These are phyloP conservation scores for Lomentospora prolificans DNA, from an alignment of 2,329 filamentous ascomycete species.

Conservation along the genomic window DNA sequence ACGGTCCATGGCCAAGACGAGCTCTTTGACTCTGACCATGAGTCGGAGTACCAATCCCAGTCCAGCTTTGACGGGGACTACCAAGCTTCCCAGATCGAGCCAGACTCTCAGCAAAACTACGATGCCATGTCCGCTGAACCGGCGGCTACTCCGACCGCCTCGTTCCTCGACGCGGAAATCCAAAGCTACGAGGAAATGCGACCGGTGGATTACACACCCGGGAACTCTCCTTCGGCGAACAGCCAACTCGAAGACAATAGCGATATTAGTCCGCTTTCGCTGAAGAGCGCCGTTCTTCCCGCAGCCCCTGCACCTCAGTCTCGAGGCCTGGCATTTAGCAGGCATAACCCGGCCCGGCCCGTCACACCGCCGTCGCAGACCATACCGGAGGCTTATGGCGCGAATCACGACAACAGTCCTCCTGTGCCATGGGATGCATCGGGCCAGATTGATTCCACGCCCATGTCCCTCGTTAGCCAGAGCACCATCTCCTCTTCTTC, in stretches of 20 bases:
- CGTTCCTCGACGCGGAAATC: not conserved
- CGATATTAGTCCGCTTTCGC: slow-evolving; percentile 4
- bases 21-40: slow-evolving; percentile 5
- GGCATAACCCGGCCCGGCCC: slow-evolving; percentile 17
- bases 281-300: not conserved
- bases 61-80: not conserved
- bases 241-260: slow-evolving; percentile 1
- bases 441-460: slow-evolving; percentile 15
- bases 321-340: slow-evolving; percentile 19
- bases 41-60: slow-evolving; percentile 3
- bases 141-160: not conserved
- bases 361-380: slow-evolving; percentile 12
- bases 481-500: slow-evolving; percentile 24
- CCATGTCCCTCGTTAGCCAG: slow-evolving; percentile 23
- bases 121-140: not conserved
- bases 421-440: slow-evolving; percentile 22
- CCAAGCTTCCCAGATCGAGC: not conserved
- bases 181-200: not conserved
- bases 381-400: slow-evolving; percentile 15
- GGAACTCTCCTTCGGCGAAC: not conserved
- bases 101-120: not conserved
- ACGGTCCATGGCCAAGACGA: slow-evolving; percentile 8
- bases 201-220: not conserved
- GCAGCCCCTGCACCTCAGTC: slow-evolving; percentile 6
- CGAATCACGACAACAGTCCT: slow-evolving; percentile 20